Evolutionary conservation across 2,329 filamentous ascomycete species (phyloP), one percentile per base, ranked within the genome.

Genomic region (Stemphylium vesicarium): DNA sequence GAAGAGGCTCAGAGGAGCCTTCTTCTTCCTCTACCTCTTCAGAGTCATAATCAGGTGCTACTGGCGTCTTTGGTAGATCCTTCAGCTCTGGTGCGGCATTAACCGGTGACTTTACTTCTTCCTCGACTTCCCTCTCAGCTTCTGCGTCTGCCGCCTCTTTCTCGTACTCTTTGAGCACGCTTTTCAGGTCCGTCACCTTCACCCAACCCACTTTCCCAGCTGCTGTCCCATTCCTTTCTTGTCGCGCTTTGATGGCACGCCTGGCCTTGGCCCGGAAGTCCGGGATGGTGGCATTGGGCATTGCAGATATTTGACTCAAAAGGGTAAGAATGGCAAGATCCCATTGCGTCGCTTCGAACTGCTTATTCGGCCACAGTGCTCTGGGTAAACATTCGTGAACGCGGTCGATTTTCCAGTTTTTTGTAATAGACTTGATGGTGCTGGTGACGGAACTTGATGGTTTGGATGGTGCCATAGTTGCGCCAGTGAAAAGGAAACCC

Each of bases 11-110:
- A 2, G 51, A 54, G 1, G 51, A 54, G 2, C 40, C 46, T 13
- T 46, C 41, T 41, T 50, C 51, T 29, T 54, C 51, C 9, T 54
- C 50, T n/a, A n/a, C n/a, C 11, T 49, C 51, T 3, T 54, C 46
- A 6, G 46, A 40, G 12, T 41, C 46, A n/a, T 24, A 6, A 26
- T 24, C 46, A 33, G 46, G 40, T 5, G 31, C 49, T 0, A 40
- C 31, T 1, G 51, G 51, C 29, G 51, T 54, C 33, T 50, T 50
- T 1, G 51, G 51, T 7, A 54, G 33, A n/a, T 37, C 51, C 12
- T 20, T 26, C 9, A 13, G 3, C 15, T 12, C 22, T 16, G 29
- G 20, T 32, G n/a, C 40, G 18, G 8, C n/a, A 35, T 12, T 26
- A 29, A 6, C 1, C 18, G 16, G 37, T 18, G 18, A 15, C 7